Evolutionary conservation across 352 stramenopile genomes (phyloP), one percentile per base, ranked within the genome.

Genomic region (Phytophthora meadii): DNA sequence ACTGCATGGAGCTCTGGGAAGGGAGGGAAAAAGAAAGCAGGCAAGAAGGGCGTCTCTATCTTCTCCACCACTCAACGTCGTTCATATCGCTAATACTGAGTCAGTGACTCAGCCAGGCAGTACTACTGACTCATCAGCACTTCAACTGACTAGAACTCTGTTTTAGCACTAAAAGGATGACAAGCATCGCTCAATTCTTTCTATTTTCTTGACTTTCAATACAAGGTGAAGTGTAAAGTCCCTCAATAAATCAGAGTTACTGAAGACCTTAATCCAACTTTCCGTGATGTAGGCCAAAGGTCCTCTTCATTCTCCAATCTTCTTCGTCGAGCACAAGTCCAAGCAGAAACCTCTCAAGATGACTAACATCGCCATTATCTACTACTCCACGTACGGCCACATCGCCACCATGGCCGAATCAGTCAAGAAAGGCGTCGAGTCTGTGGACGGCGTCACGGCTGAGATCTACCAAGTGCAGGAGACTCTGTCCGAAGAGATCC

Each of bases 311-410:
- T 77, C 51, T 10, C 50, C 60, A 72, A 68, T 65, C 40, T 65
- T 40, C 64, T 46, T 24, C 50, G 40, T 65, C 48, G 25, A 68
- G 47, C 65, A 48, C 59, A 74, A 76, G 39, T 37, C 41, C 40
- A 54, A 70, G 47, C 48, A 51, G 5, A 34, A 49, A 34, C 39
- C 22, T 37, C 5, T 15, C 14, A 41, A 32, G 37, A 87, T 85
- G 78, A 68, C 86, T 27, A 92, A 92, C 59, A 83, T 96, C 54
- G 81, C 82, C 10, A 93, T 96, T 61, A 56, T 96, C 58, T 92
- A 93, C 70, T 95, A 95, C 76, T 93, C 81, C 34, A 88, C 86
- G 5, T 97, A 97, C 72, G 85, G 87, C 46, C 91, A 97, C 76
- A 81, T 97, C 64, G 71, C 64, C 34, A 84, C 70, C 58, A 80